Percentiles rank a stretch among this genome's conserved stretches.
These are phyloP conservation scores for Dactylonectria estremocensis DNA, from an alignment of 2,329 filamentous ascomycete genomes.

Conservation along the genomic window DNA sequence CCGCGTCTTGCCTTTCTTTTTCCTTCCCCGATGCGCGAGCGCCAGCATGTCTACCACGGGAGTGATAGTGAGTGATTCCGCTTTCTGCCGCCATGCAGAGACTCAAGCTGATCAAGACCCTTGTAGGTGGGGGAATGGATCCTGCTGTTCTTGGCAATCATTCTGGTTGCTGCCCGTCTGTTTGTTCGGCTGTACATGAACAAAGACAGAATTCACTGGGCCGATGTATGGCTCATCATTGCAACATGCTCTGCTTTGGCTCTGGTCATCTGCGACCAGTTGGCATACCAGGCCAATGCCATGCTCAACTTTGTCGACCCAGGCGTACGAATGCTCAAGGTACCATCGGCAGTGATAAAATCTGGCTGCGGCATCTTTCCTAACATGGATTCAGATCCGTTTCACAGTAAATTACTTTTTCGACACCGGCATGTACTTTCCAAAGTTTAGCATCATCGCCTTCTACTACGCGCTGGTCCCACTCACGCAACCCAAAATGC, in stretches of 20 bases:
- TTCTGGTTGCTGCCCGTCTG: conserved; percentile 18
- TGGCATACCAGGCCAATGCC: conserved; percentile 9
- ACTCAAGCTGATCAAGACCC: not conserved
- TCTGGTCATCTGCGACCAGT: conserved; percentile 18
- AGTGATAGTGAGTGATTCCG: not conserved
- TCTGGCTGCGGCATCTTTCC: too few species aligned
- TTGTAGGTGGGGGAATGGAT: conserved; percentile 19
- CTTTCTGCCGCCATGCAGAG: not conserved
- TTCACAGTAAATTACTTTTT: conserved; percentile 47
- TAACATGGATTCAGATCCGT: conserved; percentile 17
- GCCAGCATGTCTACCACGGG: not conserved
- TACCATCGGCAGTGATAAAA: not conserved
- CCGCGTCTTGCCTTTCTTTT: not conserved
- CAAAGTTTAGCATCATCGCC: conserved; percentile 45
- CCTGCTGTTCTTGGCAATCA: conserved; percentile 17
- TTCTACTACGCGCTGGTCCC: conserved; percentile 45
- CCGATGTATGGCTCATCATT: conserved; percentile 13
- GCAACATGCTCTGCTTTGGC: conserved; percentile 6
- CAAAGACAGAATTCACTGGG: conserved; percentile 18
- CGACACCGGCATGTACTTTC: conserved; percentile 45
- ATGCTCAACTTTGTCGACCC: conserved; percentile 16
- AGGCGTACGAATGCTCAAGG: conserved; percentile 10
- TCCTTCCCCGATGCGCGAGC: not conserved
- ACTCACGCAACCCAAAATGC: conserved; percentile 34
- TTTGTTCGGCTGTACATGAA: conserved; percentile 25